A percentile compares a stretch with the other conserved stretches of the same genome.
Evolutionary conservation across 306 rosid genomes (phyloP).

Genomic region (Canavalia ensiformis): DNA sequence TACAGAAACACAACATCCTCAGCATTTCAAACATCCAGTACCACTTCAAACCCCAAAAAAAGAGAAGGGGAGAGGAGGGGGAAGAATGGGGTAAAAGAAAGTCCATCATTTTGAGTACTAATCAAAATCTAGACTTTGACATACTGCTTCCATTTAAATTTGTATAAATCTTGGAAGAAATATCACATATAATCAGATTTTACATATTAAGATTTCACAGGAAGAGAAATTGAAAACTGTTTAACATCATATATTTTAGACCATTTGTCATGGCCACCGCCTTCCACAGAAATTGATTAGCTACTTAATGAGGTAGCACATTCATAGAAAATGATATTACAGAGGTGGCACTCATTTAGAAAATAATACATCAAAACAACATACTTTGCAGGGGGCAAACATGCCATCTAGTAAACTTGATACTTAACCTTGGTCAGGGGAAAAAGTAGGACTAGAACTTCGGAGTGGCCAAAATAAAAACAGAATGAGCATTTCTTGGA

Average conservation of each 20-base stretch:
- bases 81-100: neutral
- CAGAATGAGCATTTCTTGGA: slow-evolving; percentile 3
- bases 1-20: slow-evolving; percentile 51
- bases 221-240: slow-evolving; percentile 6
- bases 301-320: slow-evolving; percentile 21
- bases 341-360: slow-evolving; percentile 4
- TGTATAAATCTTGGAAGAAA: neutral
- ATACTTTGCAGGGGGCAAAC: neutral
- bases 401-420: neutral
- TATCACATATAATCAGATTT: neutral
- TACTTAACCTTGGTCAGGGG: neutral
- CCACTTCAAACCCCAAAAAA: neutral
- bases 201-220: neutral
- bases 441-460: slow-evolving; percentile 12
- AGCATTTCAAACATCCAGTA: slow-evolving; percentile 36
- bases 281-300: neutral
- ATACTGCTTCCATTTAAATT: slow-evolving; percentile 17
- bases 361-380: slow-evolving; percentile 2
- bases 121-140: neutral
- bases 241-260: slow-evolving; percentile 15
- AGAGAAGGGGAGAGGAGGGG: neutral
- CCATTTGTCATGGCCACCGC: neutral
- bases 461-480: slow-evolving; percentile 4
- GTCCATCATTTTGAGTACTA: neutral
- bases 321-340: slow-evolving; percentile 18